Evolutionary conservation across 179 eudicot genomes (phyloP).

Genomic region (Amaranthus tricolor): DNA sequence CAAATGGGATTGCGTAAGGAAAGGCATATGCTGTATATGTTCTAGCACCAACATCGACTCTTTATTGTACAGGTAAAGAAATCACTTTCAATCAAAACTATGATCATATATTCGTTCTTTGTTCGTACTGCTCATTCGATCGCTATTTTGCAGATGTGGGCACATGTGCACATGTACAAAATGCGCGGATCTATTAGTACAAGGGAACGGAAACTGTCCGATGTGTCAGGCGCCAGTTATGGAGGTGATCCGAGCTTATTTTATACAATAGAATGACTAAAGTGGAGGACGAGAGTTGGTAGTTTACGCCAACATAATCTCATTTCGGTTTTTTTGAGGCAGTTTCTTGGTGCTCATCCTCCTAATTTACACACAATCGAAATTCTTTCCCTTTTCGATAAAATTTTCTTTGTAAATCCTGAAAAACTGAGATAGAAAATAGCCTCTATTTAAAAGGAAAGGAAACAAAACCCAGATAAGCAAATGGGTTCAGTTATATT

Average conservation of each 20-base stretch:
- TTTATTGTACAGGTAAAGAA: slow-evolving; percentile 63
- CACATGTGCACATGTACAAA: slow-evolving; percentile 89
- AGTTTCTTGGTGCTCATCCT: slow-evolving; percentile 17
- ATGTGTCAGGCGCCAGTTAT: slow-evolving; percentile 77
- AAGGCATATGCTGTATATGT: slow-evolving; percentile 76
- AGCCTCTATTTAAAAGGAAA: slow-evolving; percentile 17
- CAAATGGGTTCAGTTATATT: not conserved
- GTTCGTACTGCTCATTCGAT: not conserved
- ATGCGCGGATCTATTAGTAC: slow-evolving; percentile 62
- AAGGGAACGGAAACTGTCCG: slow-evolving; percentile 65
- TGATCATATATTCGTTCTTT: not conserved
- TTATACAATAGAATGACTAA: slow-evolving; percentile 37
- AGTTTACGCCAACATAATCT: slow-evolving; percentile 12
- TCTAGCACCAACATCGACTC: slow-evolving; percentile 53
- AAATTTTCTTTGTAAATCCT: slow-evolving; percentile 25
- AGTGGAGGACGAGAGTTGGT: slow-evolving; percentile 7
- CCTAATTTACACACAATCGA: slow-evolving; percentile 8
- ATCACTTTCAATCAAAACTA: not conserved
- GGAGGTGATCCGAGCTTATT: slow-evolving; percentile 73
- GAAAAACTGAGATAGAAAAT: slow-evolving; percentile 17
- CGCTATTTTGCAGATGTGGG: slow-evolving; percentile 57
- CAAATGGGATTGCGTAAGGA: slow-evolving; percentile 55
- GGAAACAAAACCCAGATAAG: slow-evolving; percentile 13
- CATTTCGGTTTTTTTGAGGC: not conserved
- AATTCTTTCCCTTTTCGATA: slow-evolving; percentile 10